Conservation (phyloP, 2,329 filamentous ascomycete genomes). For the Microdochium bolleyi region DNA sequence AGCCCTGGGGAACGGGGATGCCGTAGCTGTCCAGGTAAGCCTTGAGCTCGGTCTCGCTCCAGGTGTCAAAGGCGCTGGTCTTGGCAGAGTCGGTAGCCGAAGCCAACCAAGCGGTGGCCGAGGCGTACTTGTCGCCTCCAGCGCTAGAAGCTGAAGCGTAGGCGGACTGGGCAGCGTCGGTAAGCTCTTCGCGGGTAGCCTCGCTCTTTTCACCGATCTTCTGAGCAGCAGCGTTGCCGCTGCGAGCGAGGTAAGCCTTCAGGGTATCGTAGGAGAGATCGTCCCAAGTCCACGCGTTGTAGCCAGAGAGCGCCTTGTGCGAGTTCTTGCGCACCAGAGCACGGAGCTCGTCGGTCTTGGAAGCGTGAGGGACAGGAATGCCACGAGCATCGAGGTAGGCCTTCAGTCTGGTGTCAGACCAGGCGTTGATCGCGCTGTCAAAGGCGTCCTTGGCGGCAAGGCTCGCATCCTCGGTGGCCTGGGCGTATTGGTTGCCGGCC, state of each 20-base stretch:
- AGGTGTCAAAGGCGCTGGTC: conserved; percentile 60
- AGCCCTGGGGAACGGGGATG: conserved; percentile 58
- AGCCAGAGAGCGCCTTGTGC: conserved; percentile 61
- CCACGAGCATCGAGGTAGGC: conserved; percentile 70
- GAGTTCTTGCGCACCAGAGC: conserved; percentile 66
- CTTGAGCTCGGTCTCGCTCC: conserved; percentile 69
- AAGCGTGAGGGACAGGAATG: conserved; percentile 63
- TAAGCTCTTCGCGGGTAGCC: conserved; percentile 64
- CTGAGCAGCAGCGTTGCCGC: conserved; percentile 47
- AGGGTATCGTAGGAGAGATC: conserved; percentile 67
- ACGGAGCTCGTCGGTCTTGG: conserved; percentile 65
- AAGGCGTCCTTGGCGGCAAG: conserved; percentile 60
- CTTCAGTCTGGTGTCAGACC: conserved; percentile 74
- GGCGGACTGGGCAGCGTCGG: conserved; percentile 54
- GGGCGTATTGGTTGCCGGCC: conserved; percentile 68
- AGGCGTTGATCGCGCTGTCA: conserved; percentile 49
- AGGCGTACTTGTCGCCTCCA: conserved; percentile 52
- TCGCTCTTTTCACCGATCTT: conserved; percentile 54
- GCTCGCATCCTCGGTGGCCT: conserved; percentile 62
- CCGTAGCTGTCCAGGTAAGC: conserved; percentile 74
- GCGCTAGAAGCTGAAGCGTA: conserved; percentile 52
- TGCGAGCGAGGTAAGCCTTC: conserved; percentile 45
- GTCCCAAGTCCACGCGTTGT: conserved; percentile 71
- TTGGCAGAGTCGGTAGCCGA: conserved; percentile 59
- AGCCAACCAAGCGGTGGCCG: conserved; percentile 63